Percentiles rank a stretch among this genome's conserved stretches.
Conservation (phyloP, 495 filamentous ascomycete species). For the Aspergillus kassunensis region DNA sequence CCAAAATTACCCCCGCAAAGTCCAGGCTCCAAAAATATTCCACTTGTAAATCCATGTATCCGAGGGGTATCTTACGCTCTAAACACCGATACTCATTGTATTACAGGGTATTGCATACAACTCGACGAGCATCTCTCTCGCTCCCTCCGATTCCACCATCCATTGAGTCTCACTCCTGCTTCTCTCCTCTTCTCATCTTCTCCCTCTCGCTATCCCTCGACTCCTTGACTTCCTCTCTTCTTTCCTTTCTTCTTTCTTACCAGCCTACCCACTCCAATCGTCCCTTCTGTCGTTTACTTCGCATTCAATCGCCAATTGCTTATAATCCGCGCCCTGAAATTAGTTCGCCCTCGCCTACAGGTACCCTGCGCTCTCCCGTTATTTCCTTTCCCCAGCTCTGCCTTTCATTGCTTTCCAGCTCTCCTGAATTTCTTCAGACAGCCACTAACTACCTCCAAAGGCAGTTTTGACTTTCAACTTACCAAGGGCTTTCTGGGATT, state of each 20-base stretch:
- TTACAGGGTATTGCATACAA: not conserved
- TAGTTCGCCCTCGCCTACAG: conserved; percentile 16
- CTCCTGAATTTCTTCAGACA: not conserved
- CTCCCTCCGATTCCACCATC: conserved; percentile 15
- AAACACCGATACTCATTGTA: not conserved
- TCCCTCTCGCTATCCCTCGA: conserved; percentile 9
- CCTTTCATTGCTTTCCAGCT: not conserved
- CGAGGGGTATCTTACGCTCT: not conserved
- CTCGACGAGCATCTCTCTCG: conserved; percentile 11
- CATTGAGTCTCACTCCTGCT: conserved; percentile 16
- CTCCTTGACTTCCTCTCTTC: conserved; percentile 5
- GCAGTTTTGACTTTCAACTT: conserved; percentile 14
- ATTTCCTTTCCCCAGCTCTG: conserved; percentile 8
- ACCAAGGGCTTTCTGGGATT: conserved; percentile 33
- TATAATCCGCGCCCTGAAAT: conserved; percentile 12
- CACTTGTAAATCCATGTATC: not conserved
- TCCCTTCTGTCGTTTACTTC: conserved; percentile 10
- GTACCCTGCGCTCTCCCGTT: conserved; percentile 16
- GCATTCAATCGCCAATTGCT: conserved; percentile 29
- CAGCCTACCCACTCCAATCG: conserved; percentile 2
- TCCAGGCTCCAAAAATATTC: conserved; percentile 8
- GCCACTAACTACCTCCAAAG: not conserved
- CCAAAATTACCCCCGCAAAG: conserved; percentile 17
- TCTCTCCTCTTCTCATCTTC: conserved; percentile 12
- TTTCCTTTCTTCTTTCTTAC: conserved; percentile 4